phyloP scores from a whole-genome alignment of 2,329 filamentous ascomycete genomes.

The Scleromitrula shiraiana region DNA sequence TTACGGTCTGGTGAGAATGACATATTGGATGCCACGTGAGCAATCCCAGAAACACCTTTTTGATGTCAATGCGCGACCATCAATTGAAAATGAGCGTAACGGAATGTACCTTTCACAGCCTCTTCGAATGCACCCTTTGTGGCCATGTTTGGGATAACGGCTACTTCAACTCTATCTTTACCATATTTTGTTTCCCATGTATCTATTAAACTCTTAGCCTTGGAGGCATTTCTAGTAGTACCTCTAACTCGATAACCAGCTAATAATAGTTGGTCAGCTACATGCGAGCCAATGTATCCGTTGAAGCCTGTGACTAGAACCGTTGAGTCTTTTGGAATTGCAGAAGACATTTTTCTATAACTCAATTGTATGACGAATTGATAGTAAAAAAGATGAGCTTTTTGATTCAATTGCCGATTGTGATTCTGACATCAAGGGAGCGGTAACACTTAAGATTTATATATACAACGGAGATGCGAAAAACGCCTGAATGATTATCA shows the following conservation, averaged over 20 bases:
- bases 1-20: constrained; percentile 32
- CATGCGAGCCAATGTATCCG: constrained; percentile 35
- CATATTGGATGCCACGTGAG: constrained; percentile 34
- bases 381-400: no score
- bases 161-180: constrained; percentile 29
- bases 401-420: no score
- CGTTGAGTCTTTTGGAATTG: constrained; percentile 26
- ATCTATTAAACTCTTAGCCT: constrained; percentile 28
- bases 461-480: no score
- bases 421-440: no score
- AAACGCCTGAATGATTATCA: no score
- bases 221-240: constrained; percentile 32
- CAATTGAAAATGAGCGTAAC: no score
- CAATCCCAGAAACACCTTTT: constrained; percentile 26
- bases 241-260: constrained; percentile 39
- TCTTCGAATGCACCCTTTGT: constrained; percentile 21
- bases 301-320: constrained; percentile 38
- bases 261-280: constrained; percentile 33
- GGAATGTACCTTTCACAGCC: constrained; percentile 25
- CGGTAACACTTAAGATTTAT: no score
- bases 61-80: neutral
- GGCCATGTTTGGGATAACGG: constrained; percentile 31
- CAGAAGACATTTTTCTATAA: neutral
- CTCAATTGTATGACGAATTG: no score
- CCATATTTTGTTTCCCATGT: constrained; percentile 31